phyloP scores from a whole-genome alignment of 306 rosid genomes.

The Delonix regia region DNA sequence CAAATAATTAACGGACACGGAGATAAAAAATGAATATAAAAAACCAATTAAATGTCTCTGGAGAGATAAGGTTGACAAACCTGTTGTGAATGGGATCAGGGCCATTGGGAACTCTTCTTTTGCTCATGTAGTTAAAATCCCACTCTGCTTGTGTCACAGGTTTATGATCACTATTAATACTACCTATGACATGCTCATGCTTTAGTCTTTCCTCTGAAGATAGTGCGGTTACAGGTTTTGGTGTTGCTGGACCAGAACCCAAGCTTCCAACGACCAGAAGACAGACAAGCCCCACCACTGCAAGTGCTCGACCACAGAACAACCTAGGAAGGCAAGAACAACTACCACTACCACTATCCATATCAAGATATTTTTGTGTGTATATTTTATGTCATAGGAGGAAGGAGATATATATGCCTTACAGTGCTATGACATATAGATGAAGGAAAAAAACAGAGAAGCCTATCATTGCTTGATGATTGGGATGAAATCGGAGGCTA shows the following conservation, averaged over 20 bases:
- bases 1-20: neutral
- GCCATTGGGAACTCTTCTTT: constrained; percentile 90
- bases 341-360: constrained; percentile 34
- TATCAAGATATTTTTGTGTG: constrained; percentile 34
- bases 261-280: constrained; percentile 54
- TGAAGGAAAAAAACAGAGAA: constrained; percentile 30
- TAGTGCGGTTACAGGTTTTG: constrained; percentile 22
- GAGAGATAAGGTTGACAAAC: constrained; percentile 42
- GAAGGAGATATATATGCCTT: constrained; percentile 24
- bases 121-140: constrained; percentile 76
- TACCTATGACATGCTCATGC: constrained; percentile 37
- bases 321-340: constrained; percentile 45
- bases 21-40: constrained; percentile 4
- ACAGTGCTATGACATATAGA: constrained; percentile 30
- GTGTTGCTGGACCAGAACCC: constrained; percentile 38
- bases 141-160: constrained; percentile 52
- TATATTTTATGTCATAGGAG: constrained; percentile 33
- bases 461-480: constrained; percentile 48
- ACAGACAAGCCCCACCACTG: constrained; percentile 56
- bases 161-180: constrained; percentile 24
- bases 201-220: constrained; percentile 23
- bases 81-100: constrained; percentile 98
- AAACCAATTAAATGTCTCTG: neutral
- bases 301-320: constrained; percentile 49
- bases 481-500: constrained; percentile 35